These are phyloP conservation scores for Vigna radiata DNA, from an alignment of 306 rosid genomes.

Conservation along the genomic window DNA sequence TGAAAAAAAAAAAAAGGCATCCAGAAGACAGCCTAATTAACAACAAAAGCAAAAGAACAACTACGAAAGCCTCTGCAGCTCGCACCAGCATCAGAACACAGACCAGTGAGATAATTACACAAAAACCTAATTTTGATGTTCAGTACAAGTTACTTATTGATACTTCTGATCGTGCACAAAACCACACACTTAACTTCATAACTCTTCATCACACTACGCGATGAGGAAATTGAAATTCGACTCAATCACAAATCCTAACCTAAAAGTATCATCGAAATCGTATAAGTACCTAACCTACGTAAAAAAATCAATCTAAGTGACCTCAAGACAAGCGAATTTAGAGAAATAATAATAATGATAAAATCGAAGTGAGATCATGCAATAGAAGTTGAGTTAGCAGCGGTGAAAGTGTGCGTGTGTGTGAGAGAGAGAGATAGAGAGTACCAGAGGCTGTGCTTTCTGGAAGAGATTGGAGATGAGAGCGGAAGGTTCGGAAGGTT, in stretches of 20 bases:
- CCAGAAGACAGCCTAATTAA: constrained; percentile 7
- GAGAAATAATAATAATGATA: neutral
- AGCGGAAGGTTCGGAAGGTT: constrained; percentile 66
- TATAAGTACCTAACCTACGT: constrained; percentile 3
- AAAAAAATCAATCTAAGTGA: constrained; percentile 4
- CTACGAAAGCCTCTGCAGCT: constrained; percentile 11
- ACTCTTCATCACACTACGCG: neutral
- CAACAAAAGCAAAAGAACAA: constrained; percentile 28
- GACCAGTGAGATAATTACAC: neutral
- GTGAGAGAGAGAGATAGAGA: neutral
- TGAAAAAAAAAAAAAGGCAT: constrained; percentile 47
- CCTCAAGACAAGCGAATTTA: neutral
- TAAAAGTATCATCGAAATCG: constrained; percentile 8
- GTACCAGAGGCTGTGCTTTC: constrained; percentile 74
- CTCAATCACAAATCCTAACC: neutral
- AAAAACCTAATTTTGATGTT: neutral
- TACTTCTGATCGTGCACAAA: constrained; percentile 21
- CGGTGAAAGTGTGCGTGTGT: neutral
- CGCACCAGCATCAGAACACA: neutral
- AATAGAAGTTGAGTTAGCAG: constrained; percentile 9
- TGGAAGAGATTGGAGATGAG: constrained; percentile 79
- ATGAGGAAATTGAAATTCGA: constrained; percentile 6
- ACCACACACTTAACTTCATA: neutral
- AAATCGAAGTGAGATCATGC: constrained; percentile 13
- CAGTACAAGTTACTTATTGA: neutral